Percentiles rank a stretch among this genome's conserved stretches.
phyloP scores from a whole-genome alignment of 306 rosid species.

The Acmispon strigosus region DNA sequence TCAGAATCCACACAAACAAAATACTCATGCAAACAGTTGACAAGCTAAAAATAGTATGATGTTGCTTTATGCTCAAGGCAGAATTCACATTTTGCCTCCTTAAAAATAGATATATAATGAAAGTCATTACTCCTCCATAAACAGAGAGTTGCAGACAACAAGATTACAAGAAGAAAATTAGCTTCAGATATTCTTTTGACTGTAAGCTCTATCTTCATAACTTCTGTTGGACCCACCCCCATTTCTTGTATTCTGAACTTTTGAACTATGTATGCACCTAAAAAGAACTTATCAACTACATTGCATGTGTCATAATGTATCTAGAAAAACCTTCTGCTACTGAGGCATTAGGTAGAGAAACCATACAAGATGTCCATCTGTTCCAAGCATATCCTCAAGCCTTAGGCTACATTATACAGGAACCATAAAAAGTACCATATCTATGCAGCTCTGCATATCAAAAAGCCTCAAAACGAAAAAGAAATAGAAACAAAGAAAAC shows the following conservation, averaged over 20 bases:
- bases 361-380: not conserved
- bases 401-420: not conserved
- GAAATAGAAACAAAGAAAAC: not conserved
- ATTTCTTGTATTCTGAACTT: not conserved
- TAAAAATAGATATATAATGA: not conserved
- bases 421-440: not conserved
- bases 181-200: not conserved
- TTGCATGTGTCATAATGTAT: not conserved
- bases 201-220: not conserved
- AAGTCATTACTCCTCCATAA: not conserved
- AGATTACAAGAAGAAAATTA: not conserved
- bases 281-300: not conserved
- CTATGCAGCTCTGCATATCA: not conserved
- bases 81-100: not conserved
- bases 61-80: not conserved
- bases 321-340: not conserved
- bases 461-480: not conserved
- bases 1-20: slow-evolving; percentile 9
- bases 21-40: slow-evolving; percentile 9
- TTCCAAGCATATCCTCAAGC: not conserved
- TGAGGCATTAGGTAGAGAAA: not conserved
- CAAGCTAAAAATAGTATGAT: not conserved
- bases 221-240: not conserved
- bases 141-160: not conserved
- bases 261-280: not conserved